Base-by-base conservation (phyloP, 2,329 filamentous ascomycete genomes). In the Balansia obtecta region DNA sequence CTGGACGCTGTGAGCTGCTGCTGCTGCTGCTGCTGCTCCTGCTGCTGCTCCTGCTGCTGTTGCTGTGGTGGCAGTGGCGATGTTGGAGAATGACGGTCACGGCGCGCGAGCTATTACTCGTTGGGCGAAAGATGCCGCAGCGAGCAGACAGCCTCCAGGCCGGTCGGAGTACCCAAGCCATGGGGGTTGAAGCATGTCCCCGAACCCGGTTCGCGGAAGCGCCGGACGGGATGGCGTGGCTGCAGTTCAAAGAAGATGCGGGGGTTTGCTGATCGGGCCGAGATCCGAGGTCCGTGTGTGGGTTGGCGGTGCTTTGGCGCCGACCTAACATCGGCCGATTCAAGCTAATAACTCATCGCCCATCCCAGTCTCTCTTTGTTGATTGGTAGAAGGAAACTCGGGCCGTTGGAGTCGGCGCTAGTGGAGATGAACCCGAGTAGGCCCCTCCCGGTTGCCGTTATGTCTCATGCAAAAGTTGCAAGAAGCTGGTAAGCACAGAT, bases 211-310 rank as follows among this genome's bases (percentile, higher is more conserved):
- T 37, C 15, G 15, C 30, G 30, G 42, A 27, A 4, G 18, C 34
- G 27, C 44, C 16, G 39, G 39, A 41, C n/a, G 15, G 39, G 39
- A 41, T 7, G 15, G 44, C 30, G n/a, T 7, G 15, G 44, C 30
- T 22, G 15, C 16, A 45, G 22, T 18, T 45, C 13, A 27, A 11
- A 45, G 48, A 34, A 45, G 45, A n/a, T 30, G 45, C 20, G 27
- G 30, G 18, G 34, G 39, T 12, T n/a, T 41, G 27, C 13, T 20
- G 11, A 41, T 38, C 49, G 46, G 49, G 46, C 53, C 52, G 52
- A 55, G 52, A 49, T 53, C 49, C 50, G 50, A 55, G 53, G 51
- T 53, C 49, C 50, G 50, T 32, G 30, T 27, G 40, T 2, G 15
- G 41, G 22, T 10, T 34, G 34, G 34, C 34, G 34, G 15, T 13